Percentiles rank a stretch among this genome's conserved stretches.
phyloP scores from a whole-genome alignment of 177 flowering plant species.

The Tripterygium wilfordii region DNA sequence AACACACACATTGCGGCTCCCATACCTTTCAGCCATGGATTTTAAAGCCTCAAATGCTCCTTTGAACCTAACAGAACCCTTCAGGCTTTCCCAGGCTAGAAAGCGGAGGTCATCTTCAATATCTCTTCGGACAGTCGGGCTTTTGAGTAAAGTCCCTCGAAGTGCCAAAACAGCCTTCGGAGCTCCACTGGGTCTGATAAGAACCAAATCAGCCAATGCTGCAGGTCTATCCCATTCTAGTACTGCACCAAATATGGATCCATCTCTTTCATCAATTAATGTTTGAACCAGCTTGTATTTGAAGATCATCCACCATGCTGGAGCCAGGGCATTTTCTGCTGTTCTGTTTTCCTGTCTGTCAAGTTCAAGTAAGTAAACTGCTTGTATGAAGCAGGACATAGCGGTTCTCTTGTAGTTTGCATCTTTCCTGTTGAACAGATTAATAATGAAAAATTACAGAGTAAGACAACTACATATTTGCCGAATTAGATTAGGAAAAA shows the following conservation, averaged over 20 bases:
- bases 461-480: too few relatives aligned
- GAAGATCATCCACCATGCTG: constrained; percentile 92
- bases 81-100: constrained; percentile 89
- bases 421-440: constrained; percentile 52
- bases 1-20: constrained; percentile 72
- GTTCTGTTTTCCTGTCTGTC: constrained; percentile 83
- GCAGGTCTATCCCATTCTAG: constrained; percentile 93
- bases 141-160: constrained; percentile 77
- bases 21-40: constrained; percentile 43
- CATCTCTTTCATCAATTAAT: constrained; percentile 79
- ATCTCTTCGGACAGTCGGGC: constrained; percentile 78
- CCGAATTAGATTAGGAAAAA: too few relatives aligned
- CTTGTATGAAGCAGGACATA: constrained; percentile 90
- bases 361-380: constrained; percentile 83
- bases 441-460: not conserved
- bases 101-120: constrained; percentile 89
- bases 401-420: constrained; percentile 83
- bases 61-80: constrained; percentile 74
- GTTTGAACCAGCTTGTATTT: constrained; percentile 67
- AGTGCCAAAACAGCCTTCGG: constrained; percentile 84
- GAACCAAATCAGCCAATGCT: constrained; percentile 73
- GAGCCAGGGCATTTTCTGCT: constrained; percentile 68
- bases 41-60: constrained; percentile 59
- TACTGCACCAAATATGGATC: constrained; percentile 85
- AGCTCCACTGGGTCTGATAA: constrained; percentile 87